phyloP scores from a whole-genome alignment of 1,284 basidiomycete species.

The Ganoderma multipileum region DNA sequence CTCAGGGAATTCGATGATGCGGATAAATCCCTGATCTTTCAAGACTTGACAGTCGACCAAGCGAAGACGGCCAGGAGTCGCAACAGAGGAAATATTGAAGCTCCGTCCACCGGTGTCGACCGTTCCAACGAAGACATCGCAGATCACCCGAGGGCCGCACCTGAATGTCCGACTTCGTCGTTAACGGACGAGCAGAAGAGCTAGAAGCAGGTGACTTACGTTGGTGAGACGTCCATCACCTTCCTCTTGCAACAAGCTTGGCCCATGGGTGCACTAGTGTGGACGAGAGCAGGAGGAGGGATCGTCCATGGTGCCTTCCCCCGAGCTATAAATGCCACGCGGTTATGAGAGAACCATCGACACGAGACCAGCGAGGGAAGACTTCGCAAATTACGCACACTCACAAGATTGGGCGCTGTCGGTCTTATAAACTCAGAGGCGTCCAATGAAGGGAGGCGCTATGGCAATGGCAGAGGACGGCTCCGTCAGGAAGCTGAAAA shows the following conservation, averaged over 20 bases:
- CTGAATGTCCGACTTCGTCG: background rate
- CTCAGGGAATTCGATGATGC: conserved; percentile 11
- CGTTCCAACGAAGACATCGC: conserved; percentile 6
- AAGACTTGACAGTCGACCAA: conserved; percentile 15
- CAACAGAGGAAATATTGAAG: background rate
- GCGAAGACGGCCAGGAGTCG: conserved; percentile 11
- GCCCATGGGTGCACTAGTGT: conserved; percentile 5
- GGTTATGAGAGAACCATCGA: conserved; percentile 8
- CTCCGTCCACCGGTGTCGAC: background rate
- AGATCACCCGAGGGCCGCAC: conserved; percentile 4
- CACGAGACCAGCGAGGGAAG: conserved; percentile 6
- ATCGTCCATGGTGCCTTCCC: background rate
- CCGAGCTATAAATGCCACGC: conserved; percentile 5
- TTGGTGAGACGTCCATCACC: conserved; percentile 6
- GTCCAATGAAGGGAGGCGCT: background rate
- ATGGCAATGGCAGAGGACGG: background rate
- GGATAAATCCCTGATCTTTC: background rate
- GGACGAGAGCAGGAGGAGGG: conserved; percentile 2
- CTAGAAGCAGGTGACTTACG: background rate
- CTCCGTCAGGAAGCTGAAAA: conserved; percentile 1
- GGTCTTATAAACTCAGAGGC: background rate
- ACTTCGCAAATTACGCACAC: background rate
- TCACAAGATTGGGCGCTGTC: conserved; percentile 2
- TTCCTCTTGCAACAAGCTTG: conserved; percentile 11
- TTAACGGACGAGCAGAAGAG: background rate